Percentiles rank a stretch among this genome's conserved stretches.
Conservation (phyloP, 768 basidiomycete genomes). For the Mycena rebaudengoi region DNA sequence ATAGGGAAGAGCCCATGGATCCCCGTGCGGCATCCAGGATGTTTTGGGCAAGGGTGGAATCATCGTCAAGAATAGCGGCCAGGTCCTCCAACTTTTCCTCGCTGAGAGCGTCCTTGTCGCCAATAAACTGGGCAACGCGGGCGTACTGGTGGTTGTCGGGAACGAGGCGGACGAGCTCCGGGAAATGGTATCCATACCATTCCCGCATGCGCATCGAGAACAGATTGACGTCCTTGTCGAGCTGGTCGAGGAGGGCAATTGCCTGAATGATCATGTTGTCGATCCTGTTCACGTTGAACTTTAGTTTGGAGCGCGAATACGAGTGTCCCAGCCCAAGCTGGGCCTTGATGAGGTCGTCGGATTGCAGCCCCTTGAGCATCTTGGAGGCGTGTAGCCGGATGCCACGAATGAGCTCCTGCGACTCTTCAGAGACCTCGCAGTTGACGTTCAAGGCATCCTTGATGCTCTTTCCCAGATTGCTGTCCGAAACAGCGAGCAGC, state of each 20-base stretch:
- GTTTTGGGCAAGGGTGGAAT: conserved; percentile 88
- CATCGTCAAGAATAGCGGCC: conserved; percentile 82
- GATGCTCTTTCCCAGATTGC: conserved; percentile 78
- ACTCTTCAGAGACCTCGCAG: conserved; percentile 83
- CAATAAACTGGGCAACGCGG: conserved; percentile 83
- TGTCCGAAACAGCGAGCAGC: conserved; percentile 82
- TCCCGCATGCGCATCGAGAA: conserved; percentile 98
- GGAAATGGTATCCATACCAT: conserved; percentile 99
- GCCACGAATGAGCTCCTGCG: conserved; percentile 89
- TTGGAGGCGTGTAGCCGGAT: conserved; percentile 92
- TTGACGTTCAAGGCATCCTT: conserved; percentile 73
- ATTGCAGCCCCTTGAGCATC: conserved; percentile 87
- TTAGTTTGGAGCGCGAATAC: conserved; percentile 96
- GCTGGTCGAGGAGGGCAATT: conserved; percentile 96
- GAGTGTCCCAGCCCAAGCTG: conserved; percentile 98
- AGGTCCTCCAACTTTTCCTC: conserved; percentile 86
- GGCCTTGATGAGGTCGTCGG: conserved; percentile 88
- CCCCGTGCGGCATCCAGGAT: conserved; percentile 93
- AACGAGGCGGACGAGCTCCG: conserved; percentile 92
- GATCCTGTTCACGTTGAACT: conserved; percentile 95
- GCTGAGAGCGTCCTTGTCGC: conserved; percentile 82
- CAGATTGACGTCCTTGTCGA: conserved; percentile 99
- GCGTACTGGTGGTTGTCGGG: conserved; percentile 96
- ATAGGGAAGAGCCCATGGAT: conserved; percentile 92
- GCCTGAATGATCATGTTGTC: conserved; percentile 99